Conservation (phyloP, 139 green algal species). For the Auxenochlorella pyrenoidosa region DNA sequence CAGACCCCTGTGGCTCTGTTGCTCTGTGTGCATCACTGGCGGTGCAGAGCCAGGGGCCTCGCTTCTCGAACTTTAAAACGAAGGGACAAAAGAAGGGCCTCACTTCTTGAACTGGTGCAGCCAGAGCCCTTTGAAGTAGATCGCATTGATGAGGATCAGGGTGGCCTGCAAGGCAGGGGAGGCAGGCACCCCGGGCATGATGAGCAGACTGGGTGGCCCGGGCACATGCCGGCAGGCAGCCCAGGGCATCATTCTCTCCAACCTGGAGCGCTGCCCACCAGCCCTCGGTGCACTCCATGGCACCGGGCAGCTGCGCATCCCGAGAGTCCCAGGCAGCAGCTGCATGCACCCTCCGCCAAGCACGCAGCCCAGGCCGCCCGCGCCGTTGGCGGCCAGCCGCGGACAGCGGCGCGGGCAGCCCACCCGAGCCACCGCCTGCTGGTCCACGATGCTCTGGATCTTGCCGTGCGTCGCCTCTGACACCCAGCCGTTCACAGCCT, state of each 20-base stretch:
- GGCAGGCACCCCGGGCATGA: too few relatives aligned
- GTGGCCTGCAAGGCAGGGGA: background rate
- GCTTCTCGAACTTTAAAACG: too few relatives aligned
- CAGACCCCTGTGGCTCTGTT: too few relatives aligned
- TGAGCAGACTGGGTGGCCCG: too few relatives aligned
- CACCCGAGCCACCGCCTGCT: background rate
- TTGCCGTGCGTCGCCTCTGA: constrained; percentile 33
- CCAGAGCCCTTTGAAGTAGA: constrained; percentile 57
- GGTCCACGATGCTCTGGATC: constrained; percentile 42
- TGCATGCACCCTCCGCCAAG: too few relatives aligned
- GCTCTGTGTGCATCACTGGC: too few relatives aligned
- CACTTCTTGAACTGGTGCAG: constrained; percentile 42
- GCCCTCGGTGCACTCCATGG: too few relatives aligned
- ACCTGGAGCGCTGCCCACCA: too few relatives aligned
- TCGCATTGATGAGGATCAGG: constrained; percentile 44
- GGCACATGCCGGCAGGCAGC: background rate
- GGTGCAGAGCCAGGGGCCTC: too few relatives aligned
- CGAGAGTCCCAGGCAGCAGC: background rate
- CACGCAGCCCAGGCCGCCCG: too few relatives aligned
- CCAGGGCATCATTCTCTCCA: background rate
- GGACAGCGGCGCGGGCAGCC: too few relatives aligned
- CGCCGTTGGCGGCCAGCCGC: too few relatives aligned
- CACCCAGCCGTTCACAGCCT: constrained; percentile 43
- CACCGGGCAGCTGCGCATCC: background rate
- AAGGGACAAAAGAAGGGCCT: background rate